Conservation (phyloP, 805 yeast species). For the Saturnispora bothae region DNA sequence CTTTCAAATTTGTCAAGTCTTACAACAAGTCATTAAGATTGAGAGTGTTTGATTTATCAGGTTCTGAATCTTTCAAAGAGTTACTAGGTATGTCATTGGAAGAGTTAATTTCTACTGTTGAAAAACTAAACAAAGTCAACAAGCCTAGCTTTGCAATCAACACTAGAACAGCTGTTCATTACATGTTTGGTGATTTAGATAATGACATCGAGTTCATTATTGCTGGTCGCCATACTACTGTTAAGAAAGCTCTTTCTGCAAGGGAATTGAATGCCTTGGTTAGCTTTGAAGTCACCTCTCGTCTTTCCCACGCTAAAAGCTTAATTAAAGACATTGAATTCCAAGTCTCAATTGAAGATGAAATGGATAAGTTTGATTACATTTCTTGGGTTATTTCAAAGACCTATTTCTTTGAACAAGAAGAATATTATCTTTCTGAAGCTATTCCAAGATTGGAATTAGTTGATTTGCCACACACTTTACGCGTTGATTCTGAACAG, state of each 20-base stretch:
- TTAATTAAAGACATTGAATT: not conserved
- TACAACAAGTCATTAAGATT: conserved; percentile 7
- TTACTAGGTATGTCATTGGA: not conserved
- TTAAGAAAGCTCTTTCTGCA: not conserved
- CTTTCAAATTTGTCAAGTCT: conserved; percentile 19
- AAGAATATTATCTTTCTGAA: conserved; percentile 15
- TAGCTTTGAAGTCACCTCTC: conserved; percentile 9
- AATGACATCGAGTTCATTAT: conserved; percentile 14
- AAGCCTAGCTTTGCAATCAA: not conserved
- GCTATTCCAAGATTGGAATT: conserved; percentile 17
- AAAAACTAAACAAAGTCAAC: not conserved
- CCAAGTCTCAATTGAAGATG: not conserved
- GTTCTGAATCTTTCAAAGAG: not conserved
- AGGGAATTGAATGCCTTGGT: conserved; percentile 7
- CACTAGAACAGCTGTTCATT: not conserved
- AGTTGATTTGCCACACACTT: conserved; percentile 3
- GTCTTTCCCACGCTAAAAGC: conserved; percentile 5
- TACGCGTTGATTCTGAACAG: conserved; percentile 6
- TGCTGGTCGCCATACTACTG: conserved; percentile 43
- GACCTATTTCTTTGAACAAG: conserved; percentile 24
- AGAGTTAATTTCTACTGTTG: not conserved
- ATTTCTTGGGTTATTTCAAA: conserved; percentile 15
- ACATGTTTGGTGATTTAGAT: not conserved
- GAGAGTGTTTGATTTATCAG: conserved; percentile 4
- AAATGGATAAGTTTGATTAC: conserved; percentile 16